A percentile compares a stretch with the other conserved stretches of the same genome.
These are phyloP conservation scores for Sedum album DNA, from an alignment of 164 flowering plant genomes.

Conservation along the genomic window DNA sequence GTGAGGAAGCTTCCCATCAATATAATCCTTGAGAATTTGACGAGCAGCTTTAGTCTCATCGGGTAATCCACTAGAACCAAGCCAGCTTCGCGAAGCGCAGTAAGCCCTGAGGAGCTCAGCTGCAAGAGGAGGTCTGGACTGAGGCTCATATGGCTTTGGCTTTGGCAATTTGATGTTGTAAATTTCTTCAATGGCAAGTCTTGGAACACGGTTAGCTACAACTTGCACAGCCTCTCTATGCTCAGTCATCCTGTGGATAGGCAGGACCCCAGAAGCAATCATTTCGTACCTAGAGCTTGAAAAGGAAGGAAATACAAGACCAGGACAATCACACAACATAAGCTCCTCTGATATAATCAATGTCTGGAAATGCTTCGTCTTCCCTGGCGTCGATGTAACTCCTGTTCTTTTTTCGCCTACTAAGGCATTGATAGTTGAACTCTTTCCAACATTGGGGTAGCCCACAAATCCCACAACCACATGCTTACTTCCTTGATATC, in stretches of 20 bases:
- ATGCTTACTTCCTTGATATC: constrained; percentile 19
- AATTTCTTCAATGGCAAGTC: constrained; percentile 48
- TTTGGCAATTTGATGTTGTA: constrained; percentile 73
- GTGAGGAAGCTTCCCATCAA: constrained; percentile 87
- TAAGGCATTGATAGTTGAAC: constrained; percentile 95
- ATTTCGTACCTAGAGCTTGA: constrained; percentile 90
- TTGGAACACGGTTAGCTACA: constrained; percentile 66
- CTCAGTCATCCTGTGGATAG: constrained; percentile 88
- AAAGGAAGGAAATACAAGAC: constrained; percentile 90
- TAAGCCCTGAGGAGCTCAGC: constrained; percentile 65
- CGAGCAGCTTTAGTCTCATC: constrained; percentile 90
- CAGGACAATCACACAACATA: constrained; percentile 93
- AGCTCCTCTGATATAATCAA: constrained; percentile 70
- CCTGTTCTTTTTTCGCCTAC: constrained; percentile 85
- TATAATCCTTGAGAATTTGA: constrained; percentile 73
- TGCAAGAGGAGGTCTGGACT: constrained; percentile 70
- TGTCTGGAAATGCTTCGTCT: constrained; percentile 97
- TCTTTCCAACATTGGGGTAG: constrained; percentile 95
- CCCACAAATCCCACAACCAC: constrained; percentile 91
- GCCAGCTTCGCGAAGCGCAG: constrained; percentile 85
- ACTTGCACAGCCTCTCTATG: constrained; percentile 85
- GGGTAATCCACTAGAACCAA: constrained; percentile 83
- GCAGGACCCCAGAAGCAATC: constrained; percentile 89
- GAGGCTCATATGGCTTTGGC: constrained; percentile 78
- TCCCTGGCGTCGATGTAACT: constrained; percentile 96